phyloP scores from a whole-genome alignment of 192 early-diverging fungal species.

The Coemansia sp. region DNA sequence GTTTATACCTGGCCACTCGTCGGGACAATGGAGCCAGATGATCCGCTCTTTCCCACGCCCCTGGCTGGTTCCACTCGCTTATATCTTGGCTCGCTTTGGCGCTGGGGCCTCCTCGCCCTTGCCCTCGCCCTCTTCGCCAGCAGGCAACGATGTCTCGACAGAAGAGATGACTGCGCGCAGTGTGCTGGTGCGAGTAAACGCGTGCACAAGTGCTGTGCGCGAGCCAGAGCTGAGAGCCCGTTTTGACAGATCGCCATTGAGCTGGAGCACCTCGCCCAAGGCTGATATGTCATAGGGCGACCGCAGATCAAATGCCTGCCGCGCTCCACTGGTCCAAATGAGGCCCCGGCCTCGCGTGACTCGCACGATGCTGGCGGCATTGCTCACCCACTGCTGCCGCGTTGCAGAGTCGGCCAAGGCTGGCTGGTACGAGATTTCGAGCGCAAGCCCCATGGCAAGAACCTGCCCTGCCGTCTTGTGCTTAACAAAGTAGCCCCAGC shows the following conservation, averaged over 20 bases:
- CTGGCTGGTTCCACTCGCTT: not conserved
- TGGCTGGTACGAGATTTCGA: conserved; percentile 35
- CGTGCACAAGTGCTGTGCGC: conserved; percentile 37
- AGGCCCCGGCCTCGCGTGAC: conserved; percentile 34
- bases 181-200: conserved; percentile 36
- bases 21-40: not conserved
- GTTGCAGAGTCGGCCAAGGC: conserved; percentile 24
- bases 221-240: conserved; percentile 28
- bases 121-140: conserved; percentile 3
- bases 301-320: conserved; percentile 34
- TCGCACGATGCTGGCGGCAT: conserved; percentile 39
- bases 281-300: conserved; percentile 41
- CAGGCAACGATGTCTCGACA: not conserved
- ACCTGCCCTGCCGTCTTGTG: conserved; percentile 47
- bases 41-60: not conserved
- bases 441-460: conserved; percentile 22
- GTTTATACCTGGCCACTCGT: not conserved
- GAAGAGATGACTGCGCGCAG: conserved; percentile 33
- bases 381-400: conserved; percentile 52
- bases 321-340: conserved; percentile 41
- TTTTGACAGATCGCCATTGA: conserved; percentile 48
- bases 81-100: not conserved
- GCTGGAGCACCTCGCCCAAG: conserved; percentile 45
- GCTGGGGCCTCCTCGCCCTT: not conserved
- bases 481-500: conserved; percentile 49